Base-by-base conservation (phyloP, 2,329 filamentous ascomycete species). In the Diaporthe aspalathi region DNA sequence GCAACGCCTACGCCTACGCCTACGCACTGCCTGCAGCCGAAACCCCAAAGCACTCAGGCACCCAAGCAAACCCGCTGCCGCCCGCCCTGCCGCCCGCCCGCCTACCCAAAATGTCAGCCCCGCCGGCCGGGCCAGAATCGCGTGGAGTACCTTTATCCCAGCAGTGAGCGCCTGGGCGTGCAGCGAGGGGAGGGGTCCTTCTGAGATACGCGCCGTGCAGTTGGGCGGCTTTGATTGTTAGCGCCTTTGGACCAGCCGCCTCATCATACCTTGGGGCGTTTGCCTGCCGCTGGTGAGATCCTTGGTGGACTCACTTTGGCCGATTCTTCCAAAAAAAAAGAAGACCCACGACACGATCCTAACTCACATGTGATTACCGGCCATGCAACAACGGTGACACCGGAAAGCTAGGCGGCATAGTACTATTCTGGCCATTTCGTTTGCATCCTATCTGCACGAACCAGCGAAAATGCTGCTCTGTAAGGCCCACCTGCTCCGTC, bases 401-500 rank as follows among this genome's bases (percentile, higher is more conserved):
- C 22, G 12, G n/a, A 50, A 47, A 29, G 60, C 22, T 6, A 35
- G 60, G 60, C 45, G 12, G n/a, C 29, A 65, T 38, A 24, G 8
- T 38, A 50, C 16, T 50, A 65, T 50, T 50, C 43, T 50, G 60
- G 60, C 29, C 43, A 38, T 65, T 65, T 50, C 45, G n/a, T 38
- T 65, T 50, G 60, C 60, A 50, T 50, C 27, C n/a, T 57, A 60
- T 40, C 16, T 50, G 43, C 45, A 56, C 32, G 16, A 38, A 14
- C 62, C 68, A 72, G 69, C 72, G 79, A 82, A 76, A 71, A 93
- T 93, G 91, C 81, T 93, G 75, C 89, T 93, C 81, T 93, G 91
- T 93, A 86, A 76, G 76, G 75, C 9, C 22, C 24, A 8, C 24
- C n/a, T 14, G 20, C 3, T 14, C 12, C 16, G 1, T 16, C 24